A percentile compares a stretch with the other conserved stretches of the same genome.
Evolutionary conservation across 108 stramenopile species (phyloP).

Genomic region (Hondaea fermentalgiana): DNA sequence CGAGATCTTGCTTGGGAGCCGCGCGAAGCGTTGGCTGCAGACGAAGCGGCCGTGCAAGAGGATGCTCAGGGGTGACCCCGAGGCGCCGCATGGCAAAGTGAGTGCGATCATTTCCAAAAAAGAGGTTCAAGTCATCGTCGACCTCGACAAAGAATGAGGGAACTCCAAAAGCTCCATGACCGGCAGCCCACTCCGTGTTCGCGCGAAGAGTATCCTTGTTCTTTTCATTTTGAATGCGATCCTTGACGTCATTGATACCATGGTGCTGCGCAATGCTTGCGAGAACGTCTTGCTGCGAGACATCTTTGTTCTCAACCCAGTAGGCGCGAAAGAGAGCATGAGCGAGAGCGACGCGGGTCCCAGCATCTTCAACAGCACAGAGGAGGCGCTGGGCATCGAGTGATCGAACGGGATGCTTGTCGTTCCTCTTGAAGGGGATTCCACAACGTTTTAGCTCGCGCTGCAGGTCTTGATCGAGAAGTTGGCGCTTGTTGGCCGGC

Average conservation of each 20-base stretch:
- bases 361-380: neutral
- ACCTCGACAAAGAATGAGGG: neutral
- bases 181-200: neutral
- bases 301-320: neutral
- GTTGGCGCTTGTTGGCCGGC: neutral
- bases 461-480: neutral
- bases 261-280: neutral
- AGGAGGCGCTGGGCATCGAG: neutral
- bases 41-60: neutral
- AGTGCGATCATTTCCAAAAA: neutral
- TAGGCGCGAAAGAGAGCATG: neutral
- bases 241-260: neutral
- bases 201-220: neutral
- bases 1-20: too few relatives aligned
- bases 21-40: neutral
- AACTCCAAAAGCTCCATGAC: neutral
- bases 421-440: neutral
- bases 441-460: neutral
- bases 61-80: neutral
- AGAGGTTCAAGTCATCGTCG: neutral
- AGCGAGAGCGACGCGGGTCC: neutral
- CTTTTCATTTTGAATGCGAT: too few relatives aligned
- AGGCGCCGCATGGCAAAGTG: neutral
- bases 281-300: neutral
- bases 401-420: neutral